Evolutionary conservation across 177 flowering plant genomes (phyloP), one percentile per base, ranked within the genome.

Genomic region (Vitis hybrid): DNA sequence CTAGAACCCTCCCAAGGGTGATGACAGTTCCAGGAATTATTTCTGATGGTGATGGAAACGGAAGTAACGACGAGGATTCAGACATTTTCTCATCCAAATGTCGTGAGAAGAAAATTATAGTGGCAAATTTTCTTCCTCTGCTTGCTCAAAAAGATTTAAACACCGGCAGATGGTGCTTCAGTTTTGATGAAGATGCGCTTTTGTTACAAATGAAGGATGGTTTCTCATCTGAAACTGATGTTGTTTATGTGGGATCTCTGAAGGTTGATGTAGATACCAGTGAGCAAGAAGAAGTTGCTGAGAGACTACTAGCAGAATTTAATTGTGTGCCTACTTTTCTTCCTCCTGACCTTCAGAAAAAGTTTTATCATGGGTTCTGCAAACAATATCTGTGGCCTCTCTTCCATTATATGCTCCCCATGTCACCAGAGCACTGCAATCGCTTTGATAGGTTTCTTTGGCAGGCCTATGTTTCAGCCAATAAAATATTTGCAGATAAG

Each of bases 301-400:
- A 77, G 66, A 70, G 17, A 54, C 70, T 85, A 64, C 70, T 85
- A 21, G 86, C 80, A 52, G 79, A 80, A 13, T 85, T 85, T 52
- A 81, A 83, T 23, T 85, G 88, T 56, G 84, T 81, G 15, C 85
- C 88, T 6, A 80, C 88, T 18, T 85, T 83, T 66, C 73, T 85
- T 34, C 81, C 83, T 45, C 68, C 77, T 10, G 84, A 83, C 4
- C 61, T 81, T 48, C 78, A 78, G 10, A 64, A 72, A 54, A 76
- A 66, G 52, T 84, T 62, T 57, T 84, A 82, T 52, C 73, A 80
- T 62, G 86, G 86, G 17, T 84, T 84, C 51, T 82, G 88, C 59
- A 84, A 84, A 79, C 81, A 84, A 9, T 63, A 84, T 23, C 64
- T 84, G 60, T 84, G 88, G 88, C 84, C 84, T 1, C 84, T 84